Percentiles rank a stretch among this genome's conserved stretches.
Evolutionary conservation across 768 basidiomycete genomes (phyloP).

Genomic region (Suillus sp.): DNA sequence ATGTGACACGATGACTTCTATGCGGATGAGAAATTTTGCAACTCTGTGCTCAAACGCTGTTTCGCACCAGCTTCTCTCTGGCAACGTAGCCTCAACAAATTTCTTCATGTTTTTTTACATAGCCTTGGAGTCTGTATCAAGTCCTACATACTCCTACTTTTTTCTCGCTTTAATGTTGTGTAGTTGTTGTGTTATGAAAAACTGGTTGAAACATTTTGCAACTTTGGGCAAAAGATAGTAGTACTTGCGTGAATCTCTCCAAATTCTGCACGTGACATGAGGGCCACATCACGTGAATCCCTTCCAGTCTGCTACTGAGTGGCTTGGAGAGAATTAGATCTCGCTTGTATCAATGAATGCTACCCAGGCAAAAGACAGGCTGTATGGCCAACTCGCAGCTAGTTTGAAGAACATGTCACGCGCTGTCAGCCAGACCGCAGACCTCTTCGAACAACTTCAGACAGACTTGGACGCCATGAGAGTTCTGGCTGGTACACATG

Average conservation of each 20-base stretch:
- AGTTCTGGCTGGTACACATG: conserved; percentile 75
- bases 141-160: no score
- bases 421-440: conserved; percentile 71
- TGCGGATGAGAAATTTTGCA: no score
- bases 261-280: not conserved
- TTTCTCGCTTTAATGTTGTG: no score
- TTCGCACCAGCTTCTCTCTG: no score
- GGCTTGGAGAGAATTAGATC: not conserved
- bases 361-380: conserved; percentile 76
- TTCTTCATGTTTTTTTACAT: no score
- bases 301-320: not conserved
- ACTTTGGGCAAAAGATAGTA: no score
- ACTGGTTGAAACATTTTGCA: no score
- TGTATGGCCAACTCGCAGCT: conserved; percentile 75
- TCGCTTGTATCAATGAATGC: conserved; percentile 45
- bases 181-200: no score
- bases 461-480: conserved; percentile 78
- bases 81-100: no score
- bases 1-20: no score
- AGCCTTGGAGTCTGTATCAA: no score
- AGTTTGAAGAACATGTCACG: conserved; percentile 68
- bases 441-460: conserved; percentile 75
- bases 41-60: no score
- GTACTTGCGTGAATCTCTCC: not conserved
- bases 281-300: not conserved